Base-by-base conservation (phyloP, 1,139 yeast genomes). In the Kurtzmaniella natalensis region DNA sequence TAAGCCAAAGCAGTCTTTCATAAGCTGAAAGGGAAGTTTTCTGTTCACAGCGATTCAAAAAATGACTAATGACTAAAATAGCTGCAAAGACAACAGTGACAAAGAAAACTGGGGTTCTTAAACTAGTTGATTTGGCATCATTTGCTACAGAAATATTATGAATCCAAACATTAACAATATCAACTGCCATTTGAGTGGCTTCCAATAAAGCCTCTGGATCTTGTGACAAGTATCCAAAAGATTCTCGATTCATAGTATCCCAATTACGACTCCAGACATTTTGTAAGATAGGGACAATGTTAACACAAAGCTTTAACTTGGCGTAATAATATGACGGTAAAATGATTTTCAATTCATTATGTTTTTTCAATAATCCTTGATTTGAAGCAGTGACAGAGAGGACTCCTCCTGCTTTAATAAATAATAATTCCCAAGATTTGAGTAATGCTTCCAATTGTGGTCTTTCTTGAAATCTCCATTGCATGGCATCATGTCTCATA, bases 81-180 rank as follows among this genome's bases (percentile, higher is more conserved):
- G 87, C 65, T 1, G 81, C 72, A 48, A 80, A 79, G 18, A 81
- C 67, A 50, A 85, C 78, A 1, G 85, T 78, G 28, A 81, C 72
- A 47, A 82, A 80, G 51, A 81, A 80, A 13, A 81, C 82, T 3
- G 92, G 92, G 0, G 89, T 81, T 44, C 86, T 65, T 33, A 80
- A 70, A 0, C 84, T 72, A 0, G 82, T 76, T 47, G 75, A 73
- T 39, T 75, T 78, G 2, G 81, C 76, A 51, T 80, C 81, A 37
- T 74, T 72, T 18, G 71, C 71, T 32, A 76, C 73, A 10, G 79
- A 72, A 19, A 81, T 78, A 33, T 80, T 77, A 41, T 78, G 81
- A 31, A 76, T 72, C 92, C 92, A 82, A 31, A 81, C 60, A 37
- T 76, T 73, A 37, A 82, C 61, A 18, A 81, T 73, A 39, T 76